These are phyloP conservation scores for Kernera saxatilis DNA, from an alignment of 345 rosid species.

Conservation along the genomic window DNA sequence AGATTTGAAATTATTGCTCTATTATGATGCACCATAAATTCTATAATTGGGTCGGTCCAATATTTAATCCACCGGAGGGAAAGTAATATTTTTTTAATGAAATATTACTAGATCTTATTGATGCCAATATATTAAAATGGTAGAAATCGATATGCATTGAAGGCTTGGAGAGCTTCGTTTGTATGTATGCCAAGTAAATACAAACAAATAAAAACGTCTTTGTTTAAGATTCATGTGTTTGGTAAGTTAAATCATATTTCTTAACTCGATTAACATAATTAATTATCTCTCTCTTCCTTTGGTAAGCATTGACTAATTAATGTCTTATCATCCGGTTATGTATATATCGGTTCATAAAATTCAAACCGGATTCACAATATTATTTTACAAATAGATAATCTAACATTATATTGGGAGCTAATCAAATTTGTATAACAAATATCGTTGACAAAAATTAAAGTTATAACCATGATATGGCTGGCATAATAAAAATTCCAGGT, in stretches of 20 bases:
- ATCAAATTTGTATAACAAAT: not conserved
- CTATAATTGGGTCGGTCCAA: slow-evolving; percentile 25
- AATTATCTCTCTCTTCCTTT: not conserved
- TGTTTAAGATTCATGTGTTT: not conserved
- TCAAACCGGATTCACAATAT: not conserved
- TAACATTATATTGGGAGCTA: not conserved
- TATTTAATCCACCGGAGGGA: slow-evolving; percentile 7
- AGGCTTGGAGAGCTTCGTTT: not conserved
- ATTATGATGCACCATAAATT: slow-evolving; percentile 24
- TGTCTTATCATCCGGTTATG: not conserved
- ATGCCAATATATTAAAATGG: not conserved
- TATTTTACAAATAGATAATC: not conserved
- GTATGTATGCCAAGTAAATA: not conserved
- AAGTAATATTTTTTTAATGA: not conserved
- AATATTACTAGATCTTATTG: not conserved
- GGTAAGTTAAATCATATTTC: not conserved
- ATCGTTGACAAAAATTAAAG: not conserved
- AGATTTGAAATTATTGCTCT: slow-evolving; percentile 25
- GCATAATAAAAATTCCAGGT: not conserved
- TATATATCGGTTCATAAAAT: not conserved
- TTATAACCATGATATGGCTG: not conserved
- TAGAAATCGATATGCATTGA: slow-evolving; percentile 8
- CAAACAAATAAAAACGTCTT: slow-evolving; percentile 3
- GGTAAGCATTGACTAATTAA: not conserved
- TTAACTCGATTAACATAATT: not conserved